Conservation (phyloP, 805 yeast species). For the Cyberlindnera japonica region DNA sequence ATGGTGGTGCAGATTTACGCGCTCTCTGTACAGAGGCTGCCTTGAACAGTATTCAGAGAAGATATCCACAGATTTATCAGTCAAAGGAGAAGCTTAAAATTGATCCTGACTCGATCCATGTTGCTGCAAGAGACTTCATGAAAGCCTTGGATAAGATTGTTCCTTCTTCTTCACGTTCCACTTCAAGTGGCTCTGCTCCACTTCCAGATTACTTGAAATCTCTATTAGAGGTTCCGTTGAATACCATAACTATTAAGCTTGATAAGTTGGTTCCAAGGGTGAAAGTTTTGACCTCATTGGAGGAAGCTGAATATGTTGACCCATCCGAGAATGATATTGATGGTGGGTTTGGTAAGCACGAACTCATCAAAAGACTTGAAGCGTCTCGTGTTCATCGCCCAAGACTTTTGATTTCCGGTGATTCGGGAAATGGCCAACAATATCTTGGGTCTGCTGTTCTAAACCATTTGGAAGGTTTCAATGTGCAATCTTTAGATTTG, state of each 20-base stretch:
- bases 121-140: conserved; percentile 80
- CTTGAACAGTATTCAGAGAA: conserved; percentile 82
- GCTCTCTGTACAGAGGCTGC: conserved; percentile 97
- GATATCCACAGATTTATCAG: conserved; percentile 88
- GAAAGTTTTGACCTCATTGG: conserved; percentile 53
- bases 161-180: conserved; percentile 88
- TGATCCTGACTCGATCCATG: conserved; percentile 66
- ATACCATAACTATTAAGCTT: conserved; percentile 43
- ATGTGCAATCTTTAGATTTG: conserved; percentile 81
- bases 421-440: conserved; percentile 79
- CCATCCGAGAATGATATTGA: conserved; percentile 52
- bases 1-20: conserved; percentile 95
- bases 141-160: conserved; percentile 80
- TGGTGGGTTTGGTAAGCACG: conserved; percentile 67
- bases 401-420: conserved; percentile 68
- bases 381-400: conserved; percentile 77
- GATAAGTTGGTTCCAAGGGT: conserved; percentile 58
- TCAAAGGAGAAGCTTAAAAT: conserved; percentile 70
- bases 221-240: conserved; percentile 50
- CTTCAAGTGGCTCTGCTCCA: conserved; percentile 70
- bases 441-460: conserved; percentile 80
- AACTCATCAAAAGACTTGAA: conserved; percentile 47
- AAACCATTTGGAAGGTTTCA: conserved; percentile 82
- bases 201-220: conserved; percentile 71
- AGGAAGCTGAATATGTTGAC: conserved; percentile 65